phyloP scores from a whole-genome alignment of 1,139 yeast genomes.

The Kodamaea plutei region DNA sequence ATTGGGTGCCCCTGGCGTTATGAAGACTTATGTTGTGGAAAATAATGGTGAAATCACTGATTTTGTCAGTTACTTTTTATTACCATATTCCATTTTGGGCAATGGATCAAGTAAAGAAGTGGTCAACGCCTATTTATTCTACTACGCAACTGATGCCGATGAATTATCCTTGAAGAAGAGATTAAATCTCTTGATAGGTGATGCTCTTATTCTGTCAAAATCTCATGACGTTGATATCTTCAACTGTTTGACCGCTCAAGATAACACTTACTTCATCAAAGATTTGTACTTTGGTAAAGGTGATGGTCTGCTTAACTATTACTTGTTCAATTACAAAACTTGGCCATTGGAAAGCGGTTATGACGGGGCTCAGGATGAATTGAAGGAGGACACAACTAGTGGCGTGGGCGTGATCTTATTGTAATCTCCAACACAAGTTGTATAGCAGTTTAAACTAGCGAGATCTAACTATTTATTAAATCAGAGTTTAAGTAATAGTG shows the following conservation, averaged over 20 bases:
- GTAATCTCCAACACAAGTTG: no score
- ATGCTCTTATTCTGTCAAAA: conserved; percentile 76
- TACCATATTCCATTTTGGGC: conserved; percentile 82
- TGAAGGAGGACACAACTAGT: conserved; percentile 54
- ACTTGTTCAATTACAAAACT: conserved; percentile 84
- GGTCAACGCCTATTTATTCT: conserved; percentile 84
- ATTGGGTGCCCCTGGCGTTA: conserved; percentile 56
- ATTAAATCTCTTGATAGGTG: conserved; percentile 57
- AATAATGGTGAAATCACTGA: conserved; percentile 71
- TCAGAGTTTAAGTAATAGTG: no score
- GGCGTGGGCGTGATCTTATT: conserved; percentile 89
- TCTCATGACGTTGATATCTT: conserved; percentile 74
- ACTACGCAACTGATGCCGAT: conserved; percentile 70
- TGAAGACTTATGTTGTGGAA: conserved; percentile 78
- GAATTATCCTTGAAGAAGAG: conserved; percentile 47
- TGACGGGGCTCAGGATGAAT: conserved; percentile 48
- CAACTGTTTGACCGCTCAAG: conserved; percentile 89
- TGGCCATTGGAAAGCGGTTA: conserved; percentile 81
- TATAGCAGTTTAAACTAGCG: no score
- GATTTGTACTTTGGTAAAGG: conserved; percentile 89
- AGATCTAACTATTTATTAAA: no score
- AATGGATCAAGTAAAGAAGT: conserved; percentile 61
- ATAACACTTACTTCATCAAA: conserved; percentile 76
- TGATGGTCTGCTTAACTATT: conserved; percentile 87
- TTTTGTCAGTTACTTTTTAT: conserved; percentile 80